Evolutionary conservation across 192 early-diverging fungal genomes (phyloP), one percentile per base, ranked within the genome.

Genomic region (Entophlyctis luteolus): DNA sequence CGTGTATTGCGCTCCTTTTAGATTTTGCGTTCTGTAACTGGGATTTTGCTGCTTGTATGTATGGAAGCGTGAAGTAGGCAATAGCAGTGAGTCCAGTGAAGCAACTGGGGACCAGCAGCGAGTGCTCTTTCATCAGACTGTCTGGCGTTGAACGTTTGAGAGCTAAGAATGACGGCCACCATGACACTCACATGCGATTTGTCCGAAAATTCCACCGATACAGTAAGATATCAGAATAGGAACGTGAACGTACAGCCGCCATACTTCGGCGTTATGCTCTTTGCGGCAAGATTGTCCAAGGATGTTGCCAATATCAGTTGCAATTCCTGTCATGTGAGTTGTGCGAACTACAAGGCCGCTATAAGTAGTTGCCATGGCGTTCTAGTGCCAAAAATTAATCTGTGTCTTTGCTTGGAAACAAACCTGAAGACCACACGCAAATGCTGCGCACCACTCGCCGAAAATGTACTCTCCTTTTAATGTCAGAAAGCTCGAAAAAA

Each of bases 241-340:
- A 33, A 76, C 67, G 59, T 82, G 79, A 0, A 85, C 79, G 25
- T 81, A 79, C 31, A 85, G 71, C 33, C 80, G 58, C 84, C 84
- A 85, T 4, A 76, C 46, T 48, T 81, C 81, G 18, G 79, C 76
- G 37, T 75, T 39, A 25, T 75, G 72, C 68, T 85, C 81, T 27
- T 55, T 48, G 12, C 81, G 56, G 37, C 74, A 77, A 3, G 79
- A 72, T 54, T 85, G 84, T 0, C 84, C 84, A 18, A 81, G 23
- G 55, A 85, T 83, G 62, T 83, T 85, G 25, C 84, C 84, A 65
- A 85, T 85, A 47, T 85, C 84, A 8, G 79, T 81, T 31, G 65
- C 54, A 47, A 81, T 81, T 22, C 84, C 84, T 23, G 84, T 85
- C 77, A 85, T 79, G 59, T 85, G 84, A 31, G 81, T 85, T 10